Conservation (phyloP, 768 basidiomycete genomes). For the Mycena rosella region DNA sequence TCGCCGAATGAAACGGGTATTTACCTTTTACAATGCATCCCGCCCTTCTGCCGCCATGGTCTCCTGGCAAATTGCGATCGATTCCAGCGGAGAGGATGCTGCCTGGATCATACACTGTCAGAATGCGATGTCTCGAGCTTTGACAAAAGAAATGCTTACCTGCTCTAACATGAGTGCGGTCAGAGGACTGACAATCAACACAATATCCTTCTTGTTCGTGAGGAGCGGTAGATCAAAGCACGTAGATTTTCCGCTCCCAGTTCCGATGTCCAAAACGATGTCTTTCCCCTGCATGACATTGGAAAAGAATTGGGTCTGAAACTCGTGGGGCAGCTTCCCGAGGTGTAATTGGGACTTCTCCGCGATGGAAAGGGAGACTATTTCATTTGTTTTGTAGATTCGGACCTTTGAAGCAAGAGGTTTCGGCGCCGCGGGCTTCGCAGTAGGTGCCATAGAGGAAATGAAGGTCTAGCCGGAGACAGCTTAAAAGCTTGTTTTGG, state of each 20-base stretch:
- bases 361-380: neutral
- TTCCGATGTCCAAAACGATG: slow-evolving; percentile 13
- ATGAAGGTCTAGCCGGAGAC: too few species aligned
- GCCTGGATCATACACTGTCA: neutral
- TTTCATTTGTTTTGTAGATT: slow-evolving; percentile 1
- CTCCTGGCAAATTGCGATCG: slow-evolving; percentile 12
- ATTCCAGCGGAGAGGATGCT: neutral
- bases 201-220: slow-evolving; percentile 1
- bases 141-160: neutral
- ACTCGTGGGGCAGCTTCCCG: slow-evolving; percentile 11
- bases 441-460: too few species aligned
- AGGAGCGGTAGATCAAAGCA: slow-evolving; percentile 20
- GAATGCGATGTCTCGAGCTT: too few species aligned
- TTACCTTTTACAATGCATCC: slow-evolving; percentile 9
- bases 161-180: slow-evolving; percentile 17
- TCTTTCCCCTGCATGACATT: slow-evolving; percentile 23
- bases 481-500: too few species aligned
- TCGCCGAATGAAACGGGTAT: too few species aligned
- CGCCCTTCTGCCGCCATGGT: neutral
- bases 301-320: slow-evolving; percentile 5
- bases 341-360: neutral
- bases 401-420: slow-evolving; percentile 2
- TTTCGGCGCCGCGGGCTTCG: too few species aligned
- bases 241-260: slow-evolving; percentile 20
- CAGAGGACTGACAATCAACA: slow-evolving; percentile 8